These are phyloP conservation scores for Fusarium sp. DNA, from an alignment of 2,329 filamentous ascomycete species.

Conservation along the genomic window DNA sequence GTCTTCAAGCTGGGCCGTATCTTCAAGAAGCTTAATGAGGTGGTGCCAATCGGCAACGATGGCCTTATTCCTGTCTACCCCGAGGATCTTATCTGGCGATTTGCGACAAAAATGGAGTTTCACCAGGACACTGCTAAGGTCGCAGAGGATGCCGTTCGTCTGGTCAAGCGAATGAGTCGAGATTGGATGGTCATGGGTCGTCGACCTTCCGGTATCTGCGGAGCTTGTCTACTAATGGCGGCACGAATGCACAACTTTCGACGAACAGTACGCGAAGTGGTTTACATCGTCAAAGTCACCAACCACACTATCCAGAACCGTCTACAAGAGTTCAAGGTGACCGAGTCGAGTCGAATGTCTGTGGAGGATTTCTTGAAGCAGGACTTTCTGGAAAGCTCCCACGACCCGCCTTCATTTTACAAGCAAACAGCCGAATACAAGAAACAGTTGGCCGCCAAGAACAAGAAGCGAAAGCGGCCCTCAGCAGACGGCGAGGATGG, in stretches of 20 bases:
- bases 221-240: slow-evolving; percentile 92
- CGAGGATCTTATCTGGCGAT: slow-evolving; percentile 91
- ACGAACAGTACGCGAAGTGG: slow-evolving; percentile 90
- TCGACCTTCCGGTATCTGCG: slow-evolving; percentile 92
- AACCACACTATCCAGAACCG: slow-evolving; percentile 93
- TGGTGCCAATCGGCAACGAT: slow-evolving; percentile 77
- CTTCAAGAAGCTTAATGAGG: slow-evolving; percentile 85
- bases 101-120: slow-evolving; percentile 93
- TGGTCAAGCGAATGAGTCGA: slow-evolving; percentile 92
- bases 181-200: slow-evolving; percentile 98
- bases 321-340: slow-evolving; percentile 90
- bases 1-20: slow-evolving; percentile 92
- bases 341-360: slow-evolving; percentile 85
- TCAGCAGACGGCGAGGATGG: slow-evolving; percentile 48
- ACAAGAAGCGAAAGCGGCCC: slow-evolving; percentile 61
- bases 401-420: slow-evolving; percentile 88
- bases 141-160: slow-evolving; percentile 86
- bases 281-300: slow-evolving; percentile 98
- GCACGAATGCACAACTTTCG: slow-evolving; percentile 99
- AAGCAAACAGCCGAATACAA: slow-evolving; percentile 72
- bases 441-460: slow-evolving; percentile 64
- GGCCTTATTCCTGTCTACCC: slow-evolving; percentile 79
- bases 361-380: slow-evolving; percentile 86
- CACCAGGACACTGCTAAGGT: slow-evolving; percentile 84
- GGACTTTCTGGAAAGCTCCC: slow-evolving; percentile 77